Percentiles rank a stretch among this genome's conserved stretches.
Evolutionary conservation across 1,139 yeast species (phyloP).

Genomic region (Zygosaccharomyces sapae): DNA sequence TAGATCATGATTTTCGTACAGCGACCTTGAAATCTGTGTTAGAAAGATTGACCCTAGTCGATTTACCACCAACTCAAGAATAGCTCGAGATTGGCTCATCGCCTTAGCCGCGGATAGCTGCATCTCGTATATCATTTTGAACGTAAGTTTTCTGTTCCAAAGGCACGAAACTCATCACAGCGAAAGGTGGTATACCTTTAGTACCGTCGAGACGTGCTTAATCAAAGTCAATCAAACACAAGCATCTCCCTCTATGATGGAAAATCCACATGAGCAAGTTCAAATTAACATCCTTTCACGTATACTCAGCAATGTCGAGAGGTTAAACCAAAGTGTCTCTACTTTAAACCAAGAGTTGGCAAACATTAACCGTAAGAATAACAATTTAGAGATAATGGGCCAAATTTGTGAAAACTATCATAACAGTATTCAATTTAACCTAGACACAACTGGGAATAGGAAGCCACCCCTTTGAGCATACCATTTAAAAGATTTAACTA

Average conservation of each 20-base stretch:
- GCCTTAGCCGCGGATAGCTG: too few species aligned
- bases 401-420: slow-evolving; percentile 81
- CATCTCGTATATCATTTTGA: too few species aligned
- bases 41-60: too few species aligned
- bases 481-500: background rate
- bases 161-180: too few species aligned
- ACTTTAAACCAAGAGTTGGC: slow-evolving; percentile 48
- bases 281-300: slow-evolving; percentile 76
- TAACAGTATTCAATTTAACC: slow-evolving; percentile 64
- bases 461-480: slow-evolving; percentile 47
- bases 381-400: slow-evolving; percentile 68
- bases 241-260: slow-evolving; percentile 44
- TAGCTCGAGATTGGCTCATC: too few species aligned
- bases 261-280: slow-evolving; percentile 85
- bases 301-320: slow-evolving; percentile 72
- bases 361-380: slow-evolving; percentile 53
- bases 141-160: too few species aligned
- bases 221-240: too few species aligned
- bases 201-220: too few species aligned
- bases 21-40: too few species aligned
- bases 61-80: too few species aligned
- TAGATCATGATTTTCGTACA: too few species aligned
- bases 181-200: too few species aligned
- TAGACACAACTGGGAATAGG: slow-evolving; percentile 66
- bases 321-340: slow-evolving; percentile 66